phyloP scores from a whole-genome alignment of 2,329 filamentous ascomycete species.

The Paraconiothyrium sp. region DNA sequence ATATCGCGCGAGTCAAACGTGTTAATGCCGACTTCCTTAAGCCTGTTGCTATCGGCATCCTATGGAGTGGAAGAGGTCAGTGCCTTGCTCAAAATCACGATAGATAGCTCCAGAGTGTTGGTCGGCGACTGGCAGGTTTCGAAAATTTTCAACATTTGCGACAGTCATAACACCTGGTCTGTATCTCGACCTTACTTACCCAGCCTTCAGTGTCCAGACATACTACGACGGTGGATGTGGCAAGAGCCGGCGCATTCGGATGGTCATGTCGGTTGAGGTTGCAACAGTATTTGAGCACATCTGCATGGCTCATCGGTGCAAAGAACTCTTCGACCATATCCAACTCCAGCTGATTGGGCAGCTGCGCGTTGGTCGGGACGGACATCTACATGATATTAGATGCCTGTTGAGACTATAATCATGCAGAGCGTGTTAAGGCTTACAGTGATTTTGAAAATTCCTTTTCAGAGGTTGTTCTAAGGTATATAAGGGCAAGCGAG shows the following conservation, averaged over 20 bases:
- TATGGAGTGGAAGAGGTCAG: neutral
- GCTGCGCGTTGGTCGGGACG: neutral
- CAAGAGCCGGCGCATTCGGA: slow-evolving; percentile 19
- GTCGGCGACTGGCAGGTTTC: too few relatives aligned
- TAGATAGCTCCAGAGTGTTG: neutral
- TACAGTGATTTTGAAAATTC: neutral
- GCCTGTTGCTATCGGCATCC: slow-evolving; percentile 28
- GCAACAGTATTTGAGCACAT: neutral
- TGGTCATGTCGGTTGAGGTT: neutral
- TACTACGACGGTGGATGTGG: slow-evolving; percentile 25
- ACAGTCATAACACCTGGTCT: too few relatives aligned
- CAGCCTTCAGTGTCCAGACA: slow-evolving; percentile 38
- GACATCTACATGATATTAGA: neutral
- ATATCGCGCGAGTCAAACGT: slow-evolving; percentile 22
- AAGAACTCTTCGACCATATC: neutral
- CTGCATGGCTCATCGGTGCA: neutral
- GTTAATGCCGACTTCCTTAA: slow-evolving; percentile 36
- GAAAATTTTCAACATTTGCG: too few relatives aligned
- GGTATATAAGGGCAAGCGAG: neutral
- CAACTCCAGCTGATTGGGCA: neutral
- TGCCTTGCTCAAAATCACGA: too few relatives aligned
- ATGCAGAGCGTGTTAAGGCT: neutral
- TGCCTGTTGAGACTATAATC: neutral
- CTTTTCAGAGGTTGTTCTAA: neutral
- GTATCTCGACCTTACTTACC: neutral